Conservation (phyloP, 2,329 filamentous ascomycete species). For the Capronia epimyces region DNA sequence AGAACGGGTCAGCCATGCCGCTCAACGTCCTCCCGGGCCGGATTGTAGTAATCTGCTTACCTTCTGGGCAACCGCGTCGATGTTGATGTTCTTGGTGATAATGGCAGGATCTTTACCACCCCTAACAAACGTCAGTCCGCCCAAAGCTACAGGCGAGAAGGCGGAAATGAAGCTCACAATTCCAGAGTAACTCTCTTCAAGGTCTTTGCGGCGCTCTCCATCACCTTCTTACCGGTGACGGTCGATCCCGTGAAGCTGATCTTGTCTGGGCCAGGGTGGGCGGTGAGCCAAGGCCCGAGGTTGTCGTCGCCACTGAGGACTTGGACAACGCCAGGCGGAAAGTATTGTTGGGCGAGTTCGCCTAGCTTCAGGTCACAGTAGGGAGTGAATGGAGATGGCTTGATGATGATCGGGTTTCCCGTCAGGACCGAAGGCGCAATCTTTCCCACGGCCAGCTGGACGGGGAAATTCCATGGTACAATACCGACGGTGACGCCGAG, state of each 20-base stretch:
- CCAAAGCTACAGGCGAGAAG: background rate
- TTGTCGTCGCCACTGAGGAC: slow-evolving; percentile 56
- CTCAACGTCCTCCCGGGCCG: background rate
- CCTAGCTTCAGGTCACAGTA: slow-evolving; percentile 50
- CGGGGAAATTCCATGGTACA: slow-evolving; percentile 55
- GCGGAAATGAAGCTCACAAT: slow-evolving; percentile 35
- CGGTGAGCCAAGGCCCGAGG: slow-evolving; percentile 55
- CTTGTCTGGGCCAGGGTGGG: slow-evolving; percentile 57
- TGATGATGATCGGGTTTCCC: slow-evolving; percentile 53
- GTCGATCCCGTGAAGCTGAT: slow-evolving; percentile 61
- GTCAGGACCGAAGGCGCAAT: slow-evolving; percentile 47
- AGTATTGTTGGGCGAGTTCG: slow-evolving; percentile 54
- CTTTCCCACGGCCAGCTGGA: slow-evolving; percentile 46
- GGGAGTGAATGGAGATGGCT: slow-evolving; percentile 55
- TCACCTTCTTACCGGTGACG: slow-evolving; percentile 56
- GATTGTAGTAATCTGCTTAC: slow-evolving; percentile 18
- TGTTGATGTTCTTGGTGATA: slow-evolving; percentile 53
- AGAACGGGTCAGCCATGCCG: background rate
- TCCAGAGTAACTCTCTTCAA: slow-evolving; percentile 59
- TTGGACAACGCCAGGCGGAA: slow-evolving; percentile 60
- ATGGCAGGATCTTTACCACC: slow-evolving; percentile 60
- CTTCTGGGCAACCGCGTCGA: slow-evolving; percentile 47
- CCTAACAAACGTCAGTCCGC: slow-evolving; percentile 16
- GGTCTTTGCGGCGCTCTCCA: slow-evolving; percentile 52
- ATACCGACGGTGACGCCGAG: slow-evolving; percentile 48